A percentile compares a stretch with the other conserved stretches of the same genome.
phyloP scores from a whole-genome alignment of 345 rosid species.

The Citrus reticulata region DNA sequence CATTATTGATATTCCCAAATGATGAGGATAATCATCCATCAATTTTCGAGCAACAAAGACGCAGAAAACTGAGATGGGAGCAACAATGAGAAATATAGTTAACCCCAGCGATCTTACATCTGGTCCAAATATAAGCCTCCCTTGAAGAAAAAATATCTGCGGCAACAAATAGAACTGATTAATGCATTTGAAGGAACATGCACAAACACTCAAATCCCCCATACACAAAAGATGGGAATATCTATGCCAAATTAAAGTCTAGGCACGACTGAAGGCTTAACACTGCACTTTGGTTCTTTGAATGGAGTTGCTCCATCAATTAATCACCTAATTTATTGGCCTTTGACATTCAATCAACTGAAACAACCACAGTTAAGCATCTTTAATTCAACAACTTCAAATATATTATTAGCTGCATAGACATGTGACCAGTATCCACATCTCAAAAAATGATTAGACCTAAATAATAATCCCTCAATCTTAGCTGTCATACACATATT shows the following conservation, averaged over 20 bases:
- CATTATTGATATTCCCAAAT: slow-evolving; percentile 70
- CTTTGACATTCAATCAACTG: neutral
- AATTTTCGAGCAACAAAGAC: slow-evolving; percentile 82
- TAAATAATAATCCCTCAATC: neutral
- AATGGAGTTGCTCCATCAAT: neutral
- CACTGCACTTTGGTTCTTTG: neutral
- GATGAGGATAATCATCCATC: slow-evolving; percentile 66
- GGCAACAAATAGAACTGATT: slow-evolving; percentile 7
- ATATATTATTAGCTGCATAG: neutral
- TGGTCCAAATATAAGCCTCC: slow-evolving; percentile 96
- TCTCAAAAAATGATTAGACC: too few relatives aligned
- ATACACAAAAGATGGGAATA: neutral
- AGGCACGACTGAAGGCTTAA: neutral
- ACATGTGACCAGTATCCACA: too few relatives aligned
- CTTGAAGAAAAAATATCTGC: slow-evolving; percentile 87
- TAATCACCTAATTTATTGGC: neutral
- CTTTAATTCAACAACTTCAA: neutral
- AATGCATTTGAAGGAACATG: neutral
- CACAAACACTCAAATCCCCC: neutral
- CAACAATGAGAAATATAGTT: slow-evolving; percentile 79
- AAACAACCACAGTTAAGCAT: neutral
- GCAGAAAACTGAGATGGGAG: slow-evolving; percentile 76
- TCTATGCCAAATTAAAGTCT: neutral
- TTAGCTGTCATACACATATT: neutral
- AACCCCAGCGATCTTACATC: slow-evolving; percentile 88